Evolutionary conservation across 495 filamentous ascomycete species (phyloP).

Genomic region (Talaromyces adpressus): DNA sequence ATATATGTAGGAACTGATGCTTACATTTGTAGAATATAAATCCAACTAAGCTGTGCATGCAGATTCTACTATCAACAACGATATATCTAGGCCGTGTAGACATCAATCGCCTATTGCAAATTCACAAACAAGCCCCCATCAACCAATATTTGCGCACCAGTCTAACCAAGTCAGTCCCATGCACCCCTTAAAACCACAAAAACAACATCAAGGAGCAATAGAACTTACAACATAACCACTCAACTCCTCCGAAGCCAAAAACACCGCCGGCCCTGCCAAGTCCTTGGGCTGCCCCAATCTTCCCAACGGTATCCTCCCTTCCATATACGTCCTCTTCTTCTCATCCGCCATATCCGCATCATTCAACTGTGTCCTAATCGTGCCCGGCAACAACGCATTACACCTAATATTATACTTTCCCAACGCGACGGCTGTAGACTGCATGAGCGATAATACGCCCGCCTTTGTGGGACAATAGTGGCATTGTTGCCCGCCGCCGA

Average conservation of each 20-base stretch:
- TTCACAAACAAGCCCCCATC: constrained; percentile 76
- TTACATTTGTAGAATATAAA: not conserved
- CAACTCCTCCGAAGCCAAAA: constrained; percentile 69
- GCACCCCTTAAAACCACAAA: not conserved
- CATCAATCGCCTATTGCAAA: constrained; percentile 40
- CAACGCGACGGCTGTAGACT: constrained; percentile 71
- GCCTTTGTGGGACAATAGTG: constrained; percentile 95
- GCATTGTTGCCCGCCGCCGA: constrained; percentile 71
- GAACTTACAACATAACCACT: constrained; percentile 60
- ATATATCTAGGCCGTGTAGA: not conserved
- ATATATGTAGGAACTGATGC: not conserved
- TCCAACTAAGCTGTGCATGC: not conserved
- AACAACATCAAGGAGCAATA: constrained; percentile 5
- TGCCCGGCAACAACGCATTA: constrained; percentile 82
- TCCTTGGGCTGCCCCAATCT: constrained; percentile 61
- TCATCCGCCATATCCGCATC: constrained; percentile 65
- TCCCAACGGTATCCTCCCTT: constrained; percentile 74
- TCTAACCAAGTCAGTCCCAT: constrained; percentile 30
- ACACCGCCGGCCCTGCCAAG: constrained; percentile 78
- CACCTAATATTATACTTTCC: constrained; percentile 72
- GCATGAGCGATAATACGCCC: constrained; percentile 76
- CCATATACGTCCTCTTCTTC: constrained; percentile 74
- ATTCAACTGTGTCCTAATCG: constrained; percentile 79
- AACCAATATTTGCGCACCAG: constrained; percentile 76
- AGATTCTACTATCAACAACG: not conserved